Evolutionary conservation across 2,329 filamentous ascomycete genomes (phyloP), one percentile per base, ranked within the genome.

Genomic region (Diaporthe helianthi): DNA sequence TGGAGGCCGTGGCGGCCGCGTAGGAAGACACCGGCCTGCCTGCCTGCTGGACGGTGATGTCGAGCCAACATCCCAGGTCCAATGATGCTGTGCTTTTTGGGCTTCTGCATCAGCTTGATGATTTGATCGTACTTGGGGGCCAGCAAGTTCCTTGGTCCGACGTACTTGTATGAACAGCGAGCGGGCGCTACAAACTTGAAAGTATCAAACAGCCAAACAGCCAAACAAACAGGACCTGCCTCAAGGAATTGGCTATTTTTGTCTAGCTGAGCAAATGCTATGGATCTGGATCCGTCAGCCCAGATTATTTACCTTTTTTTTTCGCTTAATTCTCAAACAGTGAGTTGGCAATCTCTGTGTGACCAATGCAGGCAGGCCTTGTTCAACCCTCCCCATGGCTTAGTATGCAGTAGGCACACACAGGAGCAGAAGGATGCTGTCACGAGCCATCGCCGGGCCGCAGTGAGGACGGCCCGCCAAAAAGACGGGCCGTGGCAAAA

Each of bases 401-500:
- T 29, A 9, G 13, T 13, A 26, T 17, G 22, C 54, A 58, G 9
- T 54, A 54, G n/a, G 44, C 44, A 22, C 33, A 41, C 38, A n/a
- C n/a, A n/a, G n/a, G n/a, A n/a, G n/a, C n/a, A n/a, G n/a, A n/a
- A 22, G 22, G 53, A 55, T 15, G 15, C 22, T 9, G 33, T 58
- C 54, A 38, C 22, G 33, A 61, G 41, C 19, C 41, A 46, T 19
- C 38, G 3, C 55, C 58, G 58, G 58, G 29, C 58, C 58, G 58
- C 44, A 49, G 26, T 36, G 17, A 13, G 13, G 24, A 49, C 4
- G 44, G 44, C 44, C 44, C 6, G n/a, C 44, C 46, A 19, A 22
- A 49, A 36, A 63, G 29, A 24, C 44, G 58, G 58, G 58, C 58
- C 58, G 58, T 49, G 44, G 12, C 15, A n/a, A 33, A 49, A 63